Conservation (phyloP, 2,329 filamentous ascomycete genomes). For the Colletotrichum nymphaeae region DNA sequence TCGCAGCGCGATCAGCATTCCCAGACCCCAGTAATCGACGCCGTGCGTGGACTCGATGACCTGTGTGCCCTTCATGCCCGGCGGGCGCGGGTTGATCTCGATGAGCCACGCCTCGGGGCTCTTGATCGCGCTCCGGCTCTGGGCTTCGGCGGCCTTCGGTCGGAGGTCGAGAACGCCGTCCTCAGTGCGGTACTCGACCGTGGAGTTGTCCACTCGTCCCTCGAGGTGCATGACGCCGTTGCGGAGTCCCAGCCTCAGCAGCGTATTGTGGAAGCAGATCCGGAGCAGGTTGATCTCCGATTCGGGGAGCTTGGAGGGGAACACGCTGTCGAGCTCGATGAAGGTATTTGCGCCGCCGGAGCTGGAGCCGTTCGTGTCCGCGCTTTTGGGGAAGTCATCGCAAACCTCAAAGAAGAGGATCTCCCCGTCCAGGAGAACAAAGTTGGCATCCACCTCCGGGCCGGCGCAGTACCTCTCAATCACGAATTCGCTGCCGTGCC, state of each 20-base stretch:
- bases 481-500: conserved; percentile 30
- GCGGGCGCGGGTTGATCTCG: conserved; percentile 45
- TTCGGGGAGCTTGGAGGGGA: conserved; percentile 40
- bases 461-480: conserved; percentile 39
- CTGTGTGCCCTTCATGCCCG: conserved; percentile 39
- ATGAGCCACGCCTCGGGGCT: conserved; percentile 38
- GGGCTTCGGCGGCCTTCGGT: conserved; percentile 1
- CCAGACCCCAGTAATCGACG: conserved; percentile 44
- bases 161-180: conserved; percentile 37
- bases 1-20: conserved; percentile 37
- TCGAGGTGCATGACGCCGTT: conserved; percentile 46
- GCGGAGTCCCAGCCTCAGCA: conserved; percentile 38
- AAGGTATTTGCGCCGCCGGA: neutral
- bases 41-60: conserved; percentile 41
- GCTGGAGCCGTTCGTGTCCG: neutral
- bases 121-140: neutral
- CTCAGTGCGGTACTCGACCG: conserved; percentile 34
- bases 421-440: conserved; percentile 38
- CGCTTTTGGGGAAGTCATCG: conserved; percentile 5
- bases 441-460: conserved; percentile 39
- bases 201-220: conserved; percentile 42
- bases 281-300: conserved; percentile 41
- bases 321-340: conserved; percentile 13
- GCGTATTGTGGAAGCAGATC: conserved; percentile 38
- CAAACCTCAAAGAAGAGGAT: conserved; percentile 44